phyloP scores from a whole-genome alignment of 2,329 filamentous ascomycete species.

The Colletotrichum somersetense region DNA sequence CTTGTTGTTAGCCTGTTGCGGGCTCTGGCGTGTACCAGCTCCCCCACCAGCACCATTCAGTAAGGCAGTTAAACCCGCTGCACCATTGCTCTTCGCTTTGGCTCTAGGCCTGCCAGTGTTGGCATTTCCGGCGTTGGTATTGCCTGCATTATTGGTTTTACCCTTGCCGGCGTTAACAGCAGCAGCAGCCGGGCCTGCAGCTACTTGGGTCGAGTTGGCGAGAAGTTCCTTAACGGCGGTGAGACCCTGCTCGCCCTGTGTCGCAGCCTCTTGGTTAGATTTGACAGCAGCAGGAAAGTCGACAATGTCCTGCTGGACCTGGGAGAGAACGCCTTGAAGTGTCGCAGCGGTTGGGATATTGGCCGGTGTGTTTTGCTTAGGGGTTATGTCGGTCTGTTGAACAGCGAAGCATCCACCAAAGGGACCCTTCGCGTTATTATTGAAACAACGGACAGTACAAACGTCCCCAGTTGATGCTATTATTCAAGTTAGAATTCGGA shows the following conservation, averaged over 20 bases:
- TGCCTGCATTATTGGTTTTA: constrained; percentile 35
- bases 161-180: constrained; percentile 18
- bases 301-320: constrained; percentile 65
- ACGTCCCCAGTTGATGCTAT: constrained; percentile 67
- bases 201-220: constrained; percentile 51
- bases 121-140: constrained; percentile 41
- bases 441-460: constrained; percentile 72
- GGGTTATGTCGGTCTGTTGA: constrained; percentile 62
- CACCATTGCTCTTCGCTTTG: not conserved
- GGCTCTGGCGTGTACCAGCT: not conserved
- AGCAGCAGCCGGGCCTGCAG: constrained; percentile 44
- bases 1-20: not conserved
- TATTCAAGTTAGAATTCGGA: not conserved
- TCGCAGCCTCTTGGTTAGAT: constrained; percentile 57
- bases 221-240: constrained; percentile 57
- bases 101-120: not conserved
- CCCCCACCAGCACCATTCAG: not conserved
- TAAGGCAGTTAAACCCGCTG: not conserved
- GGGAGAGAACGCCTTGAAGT: constrained; percentile 58
- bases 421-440: constrained; percentile 67
- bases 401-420: constrained; percentile 71
- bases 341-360: constrained; percentile 61
- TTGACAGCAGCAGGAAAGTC: constrained; percentile 59
- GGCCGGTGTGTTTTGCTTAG: constrained; percentile 58
- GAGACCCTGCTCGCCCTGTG: constrained; percentile 48